Base-by-base conservation (phyloP, 306 rosid genomes). In the Comarum palustre region DNA sequence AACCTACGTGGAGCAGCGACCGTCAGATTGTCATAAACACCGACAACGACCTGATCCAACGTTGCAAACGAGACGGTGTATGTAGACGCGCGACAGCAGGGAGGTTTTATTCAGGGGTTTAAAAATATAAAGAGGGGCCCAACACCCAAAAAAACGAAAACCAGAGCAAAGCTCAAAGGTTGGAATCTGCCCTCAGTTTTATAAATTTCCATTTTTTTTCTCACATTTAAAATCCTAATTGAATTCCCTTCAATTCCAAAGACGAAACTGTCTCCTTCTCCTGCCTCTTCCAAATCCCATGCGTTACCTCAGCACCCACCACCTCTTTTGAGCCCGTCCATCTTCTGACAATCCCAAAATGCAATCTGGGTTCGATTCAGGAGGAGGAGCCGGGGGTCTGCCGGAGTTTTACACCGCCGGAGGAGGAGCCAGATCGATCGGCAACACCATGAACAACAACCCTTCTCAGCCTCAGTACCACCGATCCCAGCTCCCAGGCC, bases 281-380 rank as follows among this genome's bases (percentile, higher is more conserved):
- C 39, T 58, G n/a, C n/a, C 47, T 66, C 57, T 42, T 50, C 46
- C 34, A 12, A 25, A 22, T 66, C 38, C 84, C 81, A 82, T 90
- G 89, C 72, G 69, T 82, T 83, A 82, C 79, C 77, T 54, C 87
- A 65, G 77, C 60, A 79, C 24, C 84, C 79, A 71, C 32, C 25
- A 14, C 64, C 73, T 62, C 82, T 79, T 80, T 71, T 83, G 71
- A 55, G 67, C 77, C 38, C 75, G 11, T 16, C 1, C 41, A 1
- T 31, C 5, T 32, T 15, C 32, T 9, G 29, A 54, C 64, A 1
- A 2, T 58, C 38, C 27, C 38, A 27, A 84, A 86, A 89, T 92
- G 75, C 91, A 90, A 64, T 87, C 97, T n/a, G 92, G 97, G 22
- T 91, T 81, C 82, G 29, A 59, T 14, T 25, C 11, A 5, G 89